These are phyloP conservation scores for Paratinospora sagittata DNA, from an alignment of 164 flowering plant genomes.

Conservation along the genomic window DNA sequence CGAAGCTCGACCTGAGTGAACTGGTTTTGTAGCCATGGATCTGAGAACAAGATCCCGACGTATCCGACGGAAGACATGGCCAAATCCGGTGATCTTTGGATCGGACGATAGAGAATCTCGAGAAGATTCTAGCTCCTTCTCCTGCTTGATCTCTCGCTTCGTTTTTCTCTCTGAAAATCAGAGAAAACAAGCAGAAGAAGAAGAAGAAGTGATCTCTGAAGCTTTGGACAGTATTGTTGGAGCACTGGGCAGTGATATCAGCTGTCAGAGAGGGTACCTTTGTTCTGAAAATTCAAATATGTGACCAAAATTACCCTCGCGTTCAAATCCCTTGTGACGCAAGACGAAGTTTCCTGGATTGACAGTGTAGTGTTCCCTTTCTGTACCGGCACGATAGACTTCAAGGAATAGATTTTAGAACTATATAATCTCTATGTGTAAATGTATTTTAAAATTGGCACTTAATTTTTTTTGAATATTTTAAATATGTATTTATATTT, in stretches of 20 bases:
- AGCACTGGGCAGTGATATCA: background rate
- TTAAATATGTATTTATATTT: too few species aligned
- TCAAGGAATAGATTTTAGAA: too few species aligned
- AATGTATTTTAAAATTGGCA: too few species aligned
- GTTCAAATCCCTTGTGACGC: background rate
- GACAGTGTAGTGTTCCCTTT: background rate
- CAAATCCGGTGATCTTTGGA: background rate
- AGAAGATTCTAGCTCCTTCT: background rate
- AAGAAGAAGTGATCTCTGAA: background rate
- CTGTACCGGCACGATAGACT: too few species aligned
- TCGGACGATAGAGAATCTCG: background rate
- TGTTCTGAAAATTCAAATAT: slow-evolving; percentile 35
- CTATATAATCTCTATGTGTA: too few species aligned
- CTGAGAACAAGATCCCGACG: slow-evolving; percentile 60
- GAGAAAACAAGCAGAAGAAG: background rate
- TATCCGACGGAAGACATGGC: slow-evolving; percentile 65
- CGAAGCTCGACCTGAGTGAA: slow-evolving; percentile 79
- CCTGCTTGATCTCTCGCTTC: background rate
- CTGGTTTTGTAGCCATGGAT: slow-evolving; percentile 77
- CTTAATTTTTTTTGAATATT: too few species aligned
- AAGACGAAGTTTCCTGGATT: background rate
- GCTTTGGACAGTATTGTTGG: background rate
- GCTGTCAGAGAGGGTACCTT: background rate
- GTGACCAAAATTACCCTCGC: slow-evolving; percentile 37
- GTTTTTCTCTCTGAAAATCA: background rate